A percentile compares a stretch with the other conserved stretches of the same genome.
Conservation (phyloP, 176 grass and related monocot species). For the Musa acuminata region DNA sequence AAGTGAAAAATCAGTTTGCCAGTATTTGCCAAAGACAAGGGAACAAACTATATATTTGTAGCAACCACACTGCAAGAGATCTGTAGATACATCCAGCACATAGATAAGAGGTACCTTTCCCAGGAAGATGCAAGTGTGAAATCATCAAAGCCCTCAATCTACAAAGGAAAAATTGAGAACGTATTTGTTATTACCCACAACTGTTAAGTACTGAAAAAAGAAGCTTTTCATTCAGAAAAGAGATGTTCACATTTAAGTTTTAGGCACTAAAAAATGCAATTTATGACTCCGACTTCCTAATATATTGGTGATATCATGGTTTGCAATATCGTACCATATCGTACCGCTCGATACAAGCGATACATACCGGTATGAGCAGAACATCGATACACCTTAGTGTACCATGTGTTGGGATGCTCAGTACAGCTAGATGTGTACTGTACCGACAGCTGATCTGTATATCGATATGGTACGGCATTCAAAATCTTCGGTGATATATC, state of each 20-base stretch:
- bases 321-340: no score
- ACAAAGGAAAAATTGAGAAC: constrained; percentile 11
- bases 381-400: no score
- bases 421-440: no score
- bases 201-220: constrained; percentile 9
- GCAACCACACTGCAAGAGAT: constrained; percentile 10
- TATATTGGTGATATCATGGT: not conserved
- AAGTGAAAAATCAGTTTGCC: constrained; percentile 6
- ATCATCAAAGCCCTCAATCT: constrained; percentile 82
- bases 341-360: no score
- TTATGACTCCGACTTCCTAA: not conserved
- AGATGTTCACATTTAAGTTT: not conserved
- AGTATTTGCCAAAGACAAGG: not conserved
- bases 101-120: constrained; percentile 54
- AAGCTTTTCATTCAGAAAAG: constrained; percentile 3
- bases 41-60: not conserved
- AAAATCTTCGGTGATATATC: no score
- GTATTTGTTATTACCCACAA: not conserved
- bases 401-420: no score
- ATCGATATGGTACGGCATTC: no score
- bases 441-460: no score
- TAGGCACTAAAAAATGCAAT: not conserved
- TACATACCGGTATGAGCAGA: no score
- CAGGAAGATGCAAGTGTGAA: constrained; percentile 95
- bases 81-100: not conserved